Evolutionary conservation across 305 asterid genomes (phyloP).

Genomic region (Fraxinus platypoda): DNA sequence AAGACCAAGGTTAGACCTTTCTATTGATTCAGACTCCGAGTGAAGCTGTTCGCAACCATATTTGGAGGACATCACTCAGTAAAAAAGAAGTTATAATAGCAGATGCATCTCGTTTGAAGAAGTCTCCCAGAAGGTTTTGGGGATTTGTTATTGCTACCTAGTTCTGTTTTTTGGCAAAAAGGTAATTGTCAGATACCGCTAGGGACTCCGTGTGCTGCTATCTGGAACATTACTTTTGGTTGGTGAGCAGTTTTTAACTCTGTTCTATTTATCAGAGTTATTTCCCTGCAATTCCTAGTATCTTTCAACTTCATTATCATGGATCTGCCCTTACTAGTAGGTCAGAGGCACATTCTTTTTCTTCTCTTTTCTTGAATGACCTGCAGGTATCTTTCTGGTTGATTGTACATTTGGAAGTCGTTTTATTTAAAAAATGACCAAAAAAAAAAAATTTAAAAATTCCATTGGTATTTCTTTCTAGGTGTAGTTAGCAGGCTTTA

Average conservation of each 20-base stretch:
- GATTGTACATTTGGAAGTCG: constrained; percentile 26
- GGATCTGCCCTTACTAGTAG: constrained; percentile 12
- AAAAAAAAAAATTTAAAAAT: background rate
- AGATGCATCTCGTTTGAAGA: constrained; percentile 18
- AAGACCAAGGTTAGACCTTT: constrained; percentile 68
- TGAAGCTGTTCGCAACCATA: constrained; percentile 30
- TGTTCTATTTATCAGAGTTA: constrained; percentile 19
- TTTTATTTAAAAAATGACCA: constrained; percentile 17
- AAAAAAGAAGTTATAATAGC: constrained; percentile 22
- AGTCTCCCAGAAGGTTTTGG: constrained; percentile 23
- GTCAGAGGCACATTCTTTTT: constrained; percentile 8
- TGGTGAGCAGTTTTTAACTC: constrained; percentile 30
- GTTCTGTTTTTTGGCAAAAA: constrained; percentile 31
- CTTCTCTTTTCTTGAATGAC: constrained; percentile 9
- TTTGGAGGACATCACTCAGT: constrained; percentile 20
- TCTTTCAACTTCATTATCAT: constrained; percentile 23
- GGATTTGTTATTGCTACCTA: constrained; percentile 27
- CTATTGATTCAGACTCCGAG: constrained; percentile 85
- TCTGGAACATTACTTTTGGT: background rate
- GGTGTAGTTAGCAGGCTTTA: background rate
- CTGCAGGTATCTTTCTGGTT: constrained; percentile 26
- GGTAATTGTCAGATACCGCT: constrained; percentile 18
- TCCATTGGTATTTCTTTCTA: background rate
- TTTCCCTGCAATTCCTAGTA: constrained; percentile 16
- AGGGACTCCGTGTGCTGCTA: constrained; percentile 8